These are phyloP conservation scores for Pochonia chlamydosporia DNA, from an alignment of 2,329 filamentous ascomycete genomes.

Conservation along the genomic window DNA sequence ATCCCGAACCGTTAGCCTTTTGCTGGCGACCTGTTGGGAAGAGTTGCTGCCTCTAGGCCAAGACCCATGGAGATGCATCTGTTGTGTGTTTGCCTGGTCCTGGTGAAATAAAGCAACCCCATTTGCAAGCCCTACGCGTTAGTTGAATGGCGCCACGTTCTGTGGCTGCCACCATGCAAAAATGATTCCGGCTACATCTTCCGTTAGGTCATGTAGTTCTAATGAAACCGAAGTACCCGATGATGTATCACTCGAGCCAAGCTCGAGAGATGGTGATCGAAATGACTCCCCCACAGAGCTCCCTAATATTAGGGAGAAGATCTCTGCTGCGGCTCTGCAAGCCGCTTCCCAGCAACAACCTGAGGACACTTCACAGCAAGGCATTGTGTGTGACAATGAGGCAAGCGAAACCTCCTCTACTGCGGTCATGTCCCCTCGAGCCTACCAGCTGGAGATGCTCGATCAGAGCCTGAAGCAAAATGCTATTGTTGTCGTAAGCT, in stretches of 20 bases:
- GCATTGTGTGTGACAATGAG: slow-evolving; percentile 3
- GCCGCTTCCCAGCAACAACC: slow-evolving; percentile 1
- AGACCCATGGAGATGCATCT: not conserved
- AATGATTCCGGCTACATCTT: slow-evolving; percentile 7
- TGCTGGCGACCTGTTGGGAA: not conserved
- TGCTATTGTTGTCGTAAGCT: slow-evolving; percentile 62
- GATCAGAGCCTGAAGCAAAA: slow-evolving; percentile 62
- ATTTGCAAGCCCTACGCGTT: not conserved
- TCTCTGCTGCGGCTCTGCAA: slow-evolving; percentile 11
- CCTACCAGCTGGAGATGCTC: slow-evolving; percentile 74
- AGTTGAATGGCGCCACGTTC: not conserved
- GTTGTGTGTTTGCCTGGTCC: not conserved
- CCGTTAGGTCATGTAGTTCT: not conserved
- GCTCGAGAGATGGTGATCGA: not conserved
- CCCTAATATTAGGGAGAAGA: slow-evolving; percentile 13
- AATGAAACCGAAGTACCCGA: slow-evolving; percentile 9
- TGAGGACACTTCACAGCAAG: not conserved
- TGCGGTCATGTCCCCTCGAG: slow-evolving; percentile 39
- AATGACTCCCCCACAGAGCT: slow-evolving; percentile 1
- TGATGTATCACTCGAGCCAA: slow-evolving; percentile 2
- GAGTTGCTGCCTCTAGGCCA: no score
- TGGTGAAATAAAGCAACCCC: not conserved
- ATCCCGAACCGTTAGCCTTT: not conserved
- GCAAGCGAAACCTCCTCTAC: slow-evolving; percentile 5
- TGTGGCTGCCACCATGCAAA: not conserved